Percentiles rank a stretch among this genome's conserved stretches.
phyloP scores from a whole-genome alignment of 2,329 filamentous ascomycete species.

The Clarireedia paspali region DNA sequence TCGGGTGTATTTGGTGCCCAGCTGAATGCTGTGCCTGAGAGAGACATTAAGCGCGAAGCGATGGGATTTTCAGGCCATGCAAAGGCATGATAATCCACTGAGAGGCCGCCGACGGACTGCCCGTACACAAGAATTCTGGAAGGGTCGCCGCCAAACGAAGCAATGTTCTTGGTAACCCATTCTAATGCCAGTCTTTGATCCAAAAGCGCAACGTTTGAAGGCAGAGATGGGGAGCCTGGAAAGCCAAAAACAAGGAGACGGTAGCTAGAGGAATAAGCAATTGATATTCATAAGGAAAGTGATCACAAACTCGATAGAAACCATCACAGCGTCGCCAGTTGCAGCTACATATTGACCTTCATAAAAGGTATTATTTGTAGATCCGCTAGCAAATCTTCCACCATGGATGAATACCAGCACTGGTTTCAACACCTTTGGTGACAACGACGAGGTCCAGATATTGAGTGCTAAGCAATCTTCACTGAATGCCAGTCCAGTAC shows the following conservation, averaged over 20 bases:
- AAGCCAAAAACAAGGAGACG: not conserved
- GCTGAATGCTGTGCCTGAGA: constrained; percentile 21
- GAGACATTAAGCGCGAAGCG: constrained; percentile 17
- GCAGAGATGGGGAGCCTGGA: constrained; percentile 32
- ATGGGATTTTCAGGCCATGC: constrained; percentile 13
- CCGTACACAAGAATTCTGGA: constrained; percentile 23
- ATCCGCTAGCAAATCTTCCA: constrained; percentile 35
- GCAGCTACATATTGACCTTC: constrained; percentile 1
- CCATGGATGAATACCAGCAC: constrained; percentile 40
- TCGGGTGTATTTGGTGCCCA: constrained; percentile 7
- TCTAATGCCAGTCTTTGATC: constrained; percentile 4
- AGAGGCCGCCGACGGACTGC: constrained; percentile 33
- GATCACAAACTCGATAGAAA: not conserved
- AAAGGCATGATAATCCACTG: constrained; percentile 12
- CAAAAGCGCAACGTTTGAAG: not conserved
- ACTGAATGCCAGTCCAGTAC: not conserved
- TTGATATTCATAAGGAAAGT: too few relatives aligned
- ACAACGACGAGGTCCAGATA: constrained; percentile 31
- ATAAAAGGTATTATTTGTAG: constrained; percentile 27
- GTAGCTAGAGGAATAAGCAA: not conserved
- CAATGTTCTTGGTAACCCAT: constrained; percentile 20
- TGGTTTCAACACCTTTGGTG: constrained; percentile 30
- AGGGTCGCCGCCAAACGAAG: not conserved
- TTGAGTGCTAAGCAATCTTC: constrained; percentile 35
- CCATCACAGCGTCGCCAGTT: not conserved